Evolutionary conservation across 2,329 filamentous ascomycete genomes (phyloP), one percentile per base, ranked within the genome.

Genomic region (Penicillium sp.): DNA sequence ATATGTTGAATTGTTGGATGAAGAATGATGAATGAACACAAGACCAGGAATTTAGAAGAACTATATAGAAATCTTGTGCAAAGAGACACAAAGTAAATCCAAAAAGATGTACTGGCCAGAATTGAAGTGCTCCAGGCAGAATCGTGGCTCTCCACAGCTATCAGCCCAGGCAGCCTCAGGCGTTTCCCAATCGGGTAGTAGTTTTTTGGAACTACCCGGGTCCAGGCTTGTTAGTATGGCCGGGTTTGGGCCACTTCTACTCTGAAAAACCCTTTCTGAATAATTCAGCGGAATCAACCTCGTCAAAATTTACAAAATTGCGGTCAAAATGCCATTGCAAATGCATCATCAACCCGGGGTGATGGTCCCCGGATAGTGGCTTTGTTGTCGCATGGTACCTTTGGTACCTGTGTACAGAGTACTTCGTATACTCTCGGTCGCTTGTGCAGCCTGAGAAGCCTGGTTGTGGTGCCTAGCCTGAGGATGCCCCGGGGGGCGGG

Each of bases 101-200:
- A 52, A 5, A 41, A n/a, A 41, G 16, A 19, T 33, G 16, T 18
- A 52, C 22, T 31, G 19, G 27, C 50, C 24, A 41, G 36, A 40
- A 31, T 18, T 40, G 37, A 40, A 52, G 36, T 3, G 39, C 41
- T 39, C 50, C 36, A 52, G 50, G 50, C 50, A 52, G 44, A 54
- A 43, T 50, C 59, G 54, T 56, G 61, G 59, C 54, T 59, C 43
- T 43, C 44, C 40, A 52, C 41, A 55, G 53, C 37, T 50, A 59
- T 58, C 55, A 61, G 60, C 59, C 64, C 49, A 50, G 52, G 41
- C 40, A 18, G 40, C 65, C 62, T 54, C 46, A 18, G 22, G 49
- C n/a, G 9, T n/a, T n/a, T 33, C 50, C 50, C 10, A 52, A 58
- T 66, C 54, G 39, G 64, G 63, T 61, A 59, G 56, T 31, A 27